Evolutionary conservation across 495 filamentous ascomycete genomes (phyloP), one percentile per base, ranked within the genome.

Genomic region (Halenospora varia): DNA sequence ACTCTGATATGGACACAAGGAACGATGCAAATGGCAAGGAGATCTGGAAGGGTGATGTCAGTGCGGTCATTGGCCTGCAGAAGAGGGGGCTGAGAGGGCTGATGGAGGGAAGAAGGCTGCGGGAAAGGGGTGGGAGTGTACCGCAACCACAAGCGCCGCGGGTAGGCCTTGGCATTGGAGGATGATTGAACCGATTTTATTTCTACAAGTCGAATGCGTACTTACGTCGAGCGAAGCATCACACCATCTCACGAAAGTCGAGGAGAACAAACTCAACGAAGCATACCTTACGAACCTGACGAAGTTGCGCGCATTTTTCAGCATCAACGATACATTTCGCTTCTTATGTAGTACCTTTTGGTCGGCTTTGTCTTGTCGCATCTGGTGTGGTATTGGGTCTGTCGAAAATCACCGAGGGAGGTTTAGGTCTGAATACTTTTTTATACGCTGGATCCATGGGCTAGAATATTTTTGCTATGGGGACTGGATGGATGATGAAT

Each of bases 11-110:
- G 26, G 55, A 55, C 44, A 42, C n/a, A 44, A 66, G 48, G 58
- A 20, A 62, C 29, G 55, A 20, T 41, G 58, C 10, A 85, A 90
- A 66, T 75, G 92, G 39, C 92, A 91, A 90, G 4, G 88, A 91
- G 63, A 76, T 93, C 19, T 96, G 92, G 92, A 80, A 75, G 11
- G 87, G 93, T 11, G 86, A 92, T 66, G 63, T 96, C 24, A 96
- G 90, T 70, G 89, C 89, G 50, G 93, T 97, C n/a, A 95, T 98
- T 56, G 94, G 94, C 0, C 64, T 98, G 55, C 94, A 98, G 76
- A 98, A 97, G 75, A 77, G 94, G 29, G 94, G 94, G 0, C 66
- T 98, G 55, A 82, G 92, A 48, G 94, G 94, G 0, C 70, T 98
- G 67, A 96, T 97, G 94, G 94, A 98, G 71, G 94, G 94, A 13